Evolutionary conservation across 2,329 filamentous ascomycete genomes (phyloP).

Genomic region (Exophiala calicioides): DNA sequence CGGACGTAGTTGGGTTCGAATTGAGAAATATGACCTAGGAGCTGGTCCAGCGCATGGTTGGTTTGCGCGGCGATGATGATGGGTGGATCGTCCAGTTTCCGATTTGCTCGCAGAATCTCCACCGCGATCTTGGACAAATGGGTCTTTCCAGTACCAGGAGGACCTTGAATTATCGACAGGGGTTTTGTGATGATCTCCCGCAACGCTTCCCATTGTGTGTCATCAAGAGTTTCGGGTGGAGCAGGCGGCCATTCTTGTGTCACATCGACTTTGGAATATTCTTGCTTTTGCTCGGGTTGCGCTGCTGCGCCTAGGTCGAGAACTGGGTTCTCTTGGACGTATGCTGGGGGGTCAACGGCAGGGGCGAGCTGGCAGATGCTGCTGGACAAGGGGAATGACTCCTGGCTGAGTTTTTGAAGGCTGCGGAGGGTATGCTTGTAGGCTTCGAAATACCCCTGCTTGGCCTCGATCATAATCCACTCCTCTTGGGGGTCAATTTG

Average conservation of each 20-base stretch:
- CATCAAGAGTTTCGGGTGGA: slow-evolving; percentile 59
- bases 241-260: slow-evolving; percentile 55
- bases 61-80: slow-evolving; percentile 83
- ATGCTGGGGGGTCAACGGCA: slow-evolving; percentile 52
- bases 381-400: slow-evolving; percentile 52
- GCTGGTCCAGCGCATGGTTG: slow-evolving; percentile 85
- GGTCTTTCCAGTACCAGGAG: slow-evolving; percentile 79
- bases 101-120: slow-evolving; percentile 64
- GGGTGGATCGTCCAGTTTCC: slow-evolving; percentile 59
- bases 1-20: slow-evolving; percentile 66
- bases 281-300: slow-evolving; percentile 37
- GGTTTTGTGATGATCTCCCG: slow-evolving; percentile 69
- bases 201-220: slow-evolving; percentile 70
- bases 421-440: slow-evolving; percentile 70
- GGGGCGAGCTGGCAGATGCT: slow-evolving; percentile 43
- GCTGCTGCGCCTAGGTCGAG: slow-evolving; percentile 50
- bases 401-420: slow-evolving; percentile 64
- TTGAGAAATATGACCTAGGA: slow-evolving; percentile 64
- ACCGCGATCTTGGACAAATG: slow-evolving; percentile 75
- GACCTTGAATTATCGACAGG: slow-evolving; percentile 78
- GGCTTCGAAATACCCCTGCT: slow-evolving; percentile 74
- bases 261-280: slow-evolving; percentile 54
- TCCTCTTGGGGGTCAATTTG: slow-evolving; percentile 68
- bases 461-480: slow-evolving; percentile 77
- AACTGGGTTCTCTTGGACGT: slow-evolving; percentile 52